Base-by-base conservation (phyloP, 305 asterid genomes). In the Euphrasia arctica region DNA sequence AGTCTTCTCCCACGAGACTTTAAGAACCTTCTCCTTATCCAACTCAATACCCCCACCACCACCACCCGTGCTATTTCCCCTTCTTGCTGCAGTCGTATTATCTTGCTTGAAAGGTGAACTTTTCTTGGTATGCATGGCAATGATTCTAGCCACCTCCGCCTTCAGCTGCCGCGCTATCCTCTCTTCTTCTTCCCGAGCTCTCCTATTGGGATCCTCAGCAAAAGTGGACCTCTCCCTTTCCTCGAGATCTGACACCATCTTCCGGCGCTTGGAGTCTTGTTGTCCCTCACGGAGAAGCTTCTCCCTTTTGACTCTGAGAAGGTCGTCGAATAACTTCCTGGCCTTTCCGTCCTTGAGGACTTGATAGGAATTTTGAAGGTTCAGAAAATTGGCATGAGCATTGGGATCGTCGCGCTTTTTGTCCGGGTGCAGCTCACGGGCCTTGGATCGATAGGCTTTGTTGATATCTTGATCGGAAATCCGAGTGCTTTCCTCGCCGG, bases 211-310 rank as follows among this genome's bases (percentile, higher is more conserved):
- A 70, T 84, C 95, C 43, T 60, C 77, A 66, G 83, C 77, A 72
- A 79, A 91, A 52, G 87, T 87, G 36, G 81, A 73, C 25, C 82
- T 82, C 62, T 92, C 95, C 70, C 95, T 80, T 73, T 82, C 90
- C 65, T 85, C 95, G 52, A 91, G 96, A 73, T 89, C 95, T 3
- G 95, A 85, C 96, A 82, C 82, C 96, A 86, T 89, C 73, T 78
- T 89, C n/a, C 81, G 62, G 31, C 93, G 89, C 82, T 92, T 89
- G 52, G 83, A 70, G 62, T 87, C 96, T 3, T 83, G 93, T 18
- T 75, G 83, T 2, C 86, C 84, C 59, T 80, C 87, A 12, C 93
- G 90, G 9, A 69, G 84, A 74, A 77, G 49, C 82, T 83, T 92
- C 64, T 82, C 96, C 45, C 81, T 79, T 67, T 84, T 85, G 41